These are phyloP conservation scores for Aspergillus cristatus DNA, from an alignment of 495 filamentous ascomycete genomes.

Conservation along the genomic window DNA sequence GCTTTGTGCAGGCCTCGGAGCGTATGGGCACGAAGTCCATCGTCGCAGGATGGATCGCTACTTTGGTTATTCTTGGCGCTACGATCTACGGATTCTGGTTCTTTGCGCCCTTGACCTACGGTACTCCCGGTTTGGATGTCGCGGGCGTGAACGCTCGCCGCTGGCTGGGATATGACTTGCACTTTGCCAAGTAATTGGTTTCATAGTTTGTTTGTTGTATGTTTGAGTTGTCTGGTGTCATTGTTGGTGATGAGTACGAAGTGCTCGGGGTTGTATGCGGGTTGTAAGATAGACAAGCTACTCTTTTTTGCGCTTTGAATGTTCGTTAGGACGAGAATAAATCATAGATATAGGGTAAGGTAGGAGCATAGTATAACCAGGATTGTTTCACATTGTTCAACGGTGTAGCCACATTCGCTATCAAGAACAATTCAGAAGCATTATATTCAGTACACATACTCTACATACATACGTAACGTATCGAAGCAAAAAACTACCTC, in stretches of 20 bases:
- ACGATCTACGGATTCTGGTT: constrained; percentile 79
- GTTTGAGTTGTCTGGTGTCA: not conserved
- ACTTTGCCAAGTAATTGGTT: constrained; percentile 91
- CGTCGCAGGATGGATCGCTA: constrained; percentile 68
- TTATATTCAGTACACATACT: too few species aligned
- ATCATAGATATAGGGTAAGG: too few species aligned
- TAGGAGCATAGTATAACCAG: too few species aligned
- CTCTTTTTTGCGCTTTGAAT: too few species aligned
- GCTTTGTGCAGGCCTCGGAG: constrained; percentile 63
- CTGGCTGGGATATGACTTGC: constrained; percentile 94
- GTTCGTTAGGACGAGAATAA: too few species aligned
- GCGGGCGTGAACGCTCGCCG: constrained; percentile 76
- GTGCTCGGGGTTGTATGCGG: not conserved
- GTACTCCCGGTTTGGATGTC: constrained; percentile 80
- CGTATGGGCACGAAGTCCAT: constrained; percentile 73
- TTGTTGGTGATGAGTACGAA: not conserved
- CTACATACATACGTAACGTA: too few species aligned
- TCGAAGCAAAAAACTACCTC: too few species aligned
- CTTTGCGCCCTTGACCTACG: constrained; percentile 92
- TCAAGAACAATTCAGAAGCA: too few species aligned
- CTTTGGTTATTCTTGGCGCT: constrained; percentile 54
- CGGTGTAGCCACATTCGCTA: too few species aligned
- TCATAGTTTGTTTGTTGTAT: not conserved
- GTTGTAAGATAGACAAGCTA: constrained; percentile 2
- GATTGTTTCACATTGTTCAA: too few species aligned